Conservation (phyloP, 495 filamentous ascomycete genomes). For the Cercophora samala region DNA sequence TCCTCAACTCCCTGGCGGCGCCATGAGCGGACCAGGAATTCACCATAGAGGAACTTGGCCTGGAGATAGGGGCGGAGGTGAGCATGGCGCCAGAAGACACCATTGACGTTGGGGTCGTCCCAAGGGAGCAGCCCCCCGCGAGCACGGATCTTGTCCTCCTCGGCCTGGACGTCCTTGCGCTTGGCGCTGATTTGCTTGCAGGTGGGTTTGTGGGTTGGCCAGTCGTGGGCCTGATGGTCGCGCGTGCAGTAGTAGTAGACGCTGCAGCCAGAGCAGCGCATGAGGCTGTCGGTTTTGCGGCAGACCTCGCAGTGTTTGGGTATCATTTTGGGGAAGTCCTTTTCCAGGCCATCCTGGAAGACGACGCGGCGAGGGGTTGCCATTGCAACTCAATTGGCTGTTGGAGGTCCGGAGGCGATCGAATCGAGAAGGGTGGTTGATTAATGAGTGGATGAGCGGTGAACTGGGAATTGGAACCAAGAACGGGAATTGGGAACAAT, state of each 20-base stretch:
- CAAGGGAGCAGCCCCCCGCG: constrained; percentile 16
- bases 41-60: constrained; percentile 28
- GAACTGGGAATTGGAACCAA: not conserved
- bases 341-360: constrained; percentile 12
- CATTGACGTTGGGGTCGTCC: constrained; percentile 19
- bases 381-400: not conserved
- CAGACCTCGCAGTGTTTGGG: constrained; percentile 25
- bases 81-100: constrained; percentile 40
- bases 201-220: constrained; percentile 36
- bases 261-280: constrained; percentile 41
- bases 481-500: no score
- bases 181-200: constrained; percentile 42
- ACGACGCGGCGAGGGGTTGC: not conserved
- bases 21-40: constrained; percentile 35
- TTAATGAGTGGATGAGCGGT: not conserved
- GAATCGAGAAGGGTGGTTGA: not conserved
- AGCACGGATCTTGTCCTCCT: constrained; percentile 34
- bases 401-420: not conserved
- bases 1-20: constrained; percentile 35
- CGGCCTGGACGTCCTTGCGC: constrained; percentile 17
- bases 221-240: constrained; percentile 41
- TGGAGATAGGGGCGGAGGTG: constrained; percentile 46
- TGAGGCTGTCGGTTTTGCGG: constrained; percentile 11
- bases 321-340: constrained; percentile 18
- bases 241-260: constrained; percentile 43